These are phyloP conservation scores for Podospora pseudoanserina DNA, from an alignment of 495 filamentous ascomycete genomes.

Conservation along the genomic window DNA sequence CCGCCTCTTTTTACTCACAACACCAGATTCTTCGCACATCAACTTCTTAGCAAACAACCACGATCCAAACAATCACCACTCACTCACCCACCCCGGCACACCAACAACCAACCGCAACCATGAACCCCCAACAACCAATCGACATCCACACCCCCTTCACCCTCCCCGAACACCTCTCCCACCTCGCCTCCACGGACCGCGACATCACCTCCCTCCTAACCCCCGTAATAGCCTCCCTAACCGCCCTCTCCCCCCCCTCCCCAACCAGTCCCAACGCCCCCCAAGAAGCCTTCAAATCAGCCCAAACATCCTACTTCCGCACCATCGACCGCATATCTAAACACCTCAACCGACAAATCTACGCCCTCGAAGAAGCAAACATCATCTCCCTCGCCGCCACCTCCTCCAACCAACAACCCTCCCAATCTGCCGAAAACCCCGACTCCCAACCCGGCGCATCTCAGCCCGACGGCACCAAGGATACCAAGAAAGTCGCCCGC, in stretches of 20 bases:
- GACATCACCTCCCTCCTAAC: constrained; percentile 56
- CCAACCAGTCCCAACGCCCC: not conserved
- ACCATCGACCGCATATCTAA: constrained; percentile 67
- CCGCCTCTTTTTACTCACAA: not conserved
- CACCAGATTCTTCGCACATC: not conserved
- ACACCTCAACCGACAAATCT: constrained; percentile 70
- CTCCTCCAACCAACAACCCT: not conserved
- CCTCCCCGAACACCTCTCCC: constrained; percentile 67
- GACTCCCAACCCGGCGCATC: not conserved
- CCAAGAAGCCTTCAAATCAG: constrained; percentile 51
- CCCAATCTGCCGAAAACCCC: not conserved
- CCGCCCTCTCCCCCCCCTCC: constrained; percentile 54
- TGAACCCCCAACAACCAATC: constrained; percentile 3
- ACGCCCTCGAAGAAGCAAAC: constrained; percentile 71
- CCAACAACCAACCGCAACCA: not conserved
- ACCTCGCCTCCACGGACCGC: constrained; percentile 72
- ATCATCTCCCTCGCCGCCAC: constrained; percentile 54
- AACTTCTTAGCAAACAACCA: not conserved
- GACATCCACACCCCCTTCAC: constrained; percentile 49
- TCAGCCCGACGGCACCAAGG: constrained; percentile 8
- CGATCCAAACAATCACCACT: no score
- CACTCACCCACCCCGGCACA: not conserved
- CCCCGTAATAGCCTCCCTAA: constrained; percentile 64
- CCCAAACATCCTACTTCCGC: constrained; percentile 61
- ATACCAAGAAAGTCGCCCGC: constrained; percentile 10